A percentile compares a stretch with the other conserved stretches of the same genome.
phyloP scores from a whole-genome alignment of 2,329 filamentous ascomycete species.

The Colletotrichum falcatum region DNA sequence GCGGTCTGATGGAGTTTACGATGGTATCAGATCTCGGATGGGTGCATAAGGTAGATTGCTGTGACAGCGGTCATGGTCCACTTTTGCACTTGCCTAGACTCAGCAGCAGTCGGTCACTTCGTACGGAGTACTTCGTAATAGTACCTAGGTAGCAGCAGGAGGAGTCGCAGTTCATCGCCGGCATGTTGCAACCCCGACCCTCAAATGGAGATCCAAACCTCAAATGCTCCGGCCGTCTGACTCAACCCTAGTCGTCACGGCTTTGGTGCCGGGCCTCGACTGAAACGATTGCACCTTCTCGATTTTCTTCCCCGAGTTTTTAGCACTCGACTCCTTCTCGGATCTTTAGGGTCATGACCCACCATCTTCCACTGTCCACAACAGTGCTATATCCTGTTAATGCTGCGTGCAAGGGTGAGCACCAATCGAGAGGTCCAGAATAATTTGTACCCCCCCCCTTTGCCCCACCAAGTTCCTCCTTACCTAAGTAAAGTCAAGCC shows the following conservation, averaged over 20 bases:
- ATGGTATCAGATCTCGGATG: background rate
- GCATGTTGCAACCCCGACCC: conserved; percentile 1
- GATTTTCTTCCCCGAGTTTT: background rate
- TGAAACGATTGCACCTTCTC: conserved; percentile 5
- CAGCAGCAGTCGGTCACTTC: background rate
- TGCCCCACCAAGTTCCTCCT: background rate
- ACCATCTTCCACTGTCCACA: background rate
- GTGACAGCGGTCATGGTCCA: background rate
- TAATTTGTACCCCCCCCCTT: background rate
- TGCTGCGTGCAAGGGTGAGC: background rate
- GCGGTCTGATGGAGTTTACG: background rate
- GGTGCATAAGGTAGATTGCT: background rate
- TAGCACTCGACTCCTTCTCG: background rate
- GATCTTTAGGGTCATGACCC: background rate
- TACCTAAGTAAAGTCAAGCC: too few species aligned
- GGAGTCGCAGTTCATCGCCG: conserved; percentile 2
- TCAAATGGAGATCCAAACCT: conserved; percentile 24
- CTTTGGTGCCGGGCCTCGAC: conserved; percentile 13
- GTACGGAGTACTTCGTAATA: too few species aligned
- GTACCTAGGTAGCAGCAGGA: too few species aligned
- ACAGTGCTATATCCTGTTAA: background rate
- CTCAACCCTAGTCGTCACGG: conserved; percentile 1
- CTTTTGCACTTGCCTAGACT: background rate
- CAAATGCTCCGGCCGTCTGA: conserved; percentile 20
- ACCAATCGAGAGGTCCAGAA: background rate